Conservation (phyloP, 495 filamentous ascomycete genomes). For the Annulohypoxylon bovei region DNA sequence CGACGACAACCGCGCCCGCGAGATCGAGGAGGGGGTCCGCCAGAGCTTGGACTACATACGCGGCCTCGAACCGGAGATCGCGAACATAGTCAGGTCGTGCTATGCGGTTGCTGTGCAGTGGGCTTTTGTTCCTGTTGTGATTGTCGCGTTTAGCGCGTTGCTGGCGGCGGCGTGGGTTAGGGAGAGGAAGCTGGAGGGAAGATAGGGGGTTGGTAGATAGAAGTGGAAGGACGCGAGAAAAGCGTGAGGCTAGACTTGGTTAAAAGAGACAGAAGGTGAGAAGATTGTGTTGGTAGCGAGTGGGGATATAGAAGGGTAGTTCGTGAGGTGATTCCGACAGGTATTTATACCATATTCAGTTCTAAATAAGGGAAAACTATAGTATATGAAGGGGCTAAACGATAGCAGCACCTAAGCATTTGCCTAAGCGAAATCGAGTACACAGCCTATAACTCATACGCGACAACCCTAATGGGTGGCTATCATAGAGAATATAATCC, state of each 20-base stretch:
- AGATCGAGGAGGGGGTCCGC: conserved; percentile 76
- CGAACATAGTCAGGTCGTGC: conserved; percentile 70
- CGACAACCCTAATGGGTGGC: not conserved
- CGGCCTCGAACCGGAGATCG: conserved; percentile 68
- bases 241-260: not conserved
- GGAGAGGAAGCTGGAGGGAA: conserved; percentile 55
- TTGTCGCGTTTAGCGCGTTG: conserved; percentile 42
- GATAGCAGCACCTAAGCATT: too few species aligned
- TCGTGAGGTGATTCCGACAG: too few species aligned
- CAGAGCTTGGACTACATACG: conserved; percentile 78
- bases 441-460: not conserved
- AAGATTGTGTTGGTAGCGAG: too few species aligned
- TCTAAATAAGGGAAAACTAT: too few species aligned
- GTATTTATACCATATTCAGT: too few species aligned
- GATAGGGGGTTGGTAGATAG: not conserved
- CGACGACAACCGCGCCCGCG: conserved; percentile 66
- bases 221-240: not conserved
- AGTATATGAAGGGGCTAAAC: too few species aligned
- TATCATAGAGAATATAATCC: too few species aligned
- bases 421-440: too few species aligned
- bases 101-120: conserved; percentile 60
- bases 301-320: too few species aligned
- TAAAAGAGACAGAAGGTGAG: not conserved
- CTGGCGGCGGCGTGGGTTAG: conserved; percentile 48
- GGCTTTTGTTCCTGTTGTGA: conserved; percentile 48